phyloP scores from a whole-genome alignment of 208 protist species.

The Tritrichomonas musculus region DNA sequence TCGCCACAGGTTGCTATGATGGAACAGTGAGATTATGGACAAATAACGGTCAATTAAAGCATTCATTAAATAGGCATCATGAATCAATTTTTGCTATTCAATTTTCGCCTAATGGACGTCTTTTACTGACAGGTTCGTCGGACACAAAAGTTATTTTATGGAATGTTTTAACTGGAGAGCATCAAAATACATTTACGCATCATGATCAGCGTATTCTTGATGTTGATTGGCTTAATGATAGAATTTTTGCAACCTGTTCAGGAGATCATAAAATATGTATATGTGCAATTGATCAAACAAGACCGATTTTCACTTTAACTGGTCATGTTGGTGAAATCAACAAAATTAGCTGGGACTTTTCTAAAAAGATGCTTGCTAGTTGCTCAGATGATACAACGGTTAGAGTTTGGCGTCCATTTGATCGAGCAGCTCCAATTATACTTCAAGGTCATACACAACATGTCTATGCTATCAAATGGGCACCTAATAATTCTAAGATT shows the following conservation, averaged over 20 bases:
- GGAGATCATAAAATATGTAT: conserved; percentile 67
- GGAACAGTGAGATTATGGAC: conserved; percentile 18
- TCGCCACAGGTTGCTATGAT: conserved; percentile 34
- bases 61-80: conserved; percentile 48
- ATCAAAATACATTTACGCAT: conserved; percentile 59
- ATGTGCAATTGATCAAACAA: conserved; percentile 53
- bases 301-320: conserved; percentile 37
- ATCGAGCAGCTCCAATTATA: background rate
- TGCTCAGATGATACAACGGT: conserved; percentile 73
- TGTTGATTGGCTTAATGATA: conserved; percentile 68
- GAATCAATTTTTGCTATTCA: conserved; percentile 70
- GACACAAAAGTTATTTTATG: conserved; percentile 64
- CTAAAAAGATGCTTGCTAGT: conserved; percentile 63
- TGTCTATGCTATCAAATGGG: background rate
- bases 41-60: background rate
- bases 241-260: conserved; percentile 66
- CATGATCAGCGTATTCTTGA: conserved; percentile 67
- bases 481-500: background rate
- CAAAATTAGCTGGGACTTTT: conserved; percentile 67
- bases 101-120: conserved; percentile 64
- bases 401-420: conserved; percentile 50
- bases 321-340: conserved; percentile 67
- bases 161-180: conserved; percentile 41
- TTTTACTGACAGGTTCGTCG: conserved; percentile 61
- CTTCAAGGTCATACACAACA: background rate